These are phyloP conservation scores for Xerophyta viscosa DNA, from an alignment of 106 monocot genomes.

Conservation along the genomic window DNA sequence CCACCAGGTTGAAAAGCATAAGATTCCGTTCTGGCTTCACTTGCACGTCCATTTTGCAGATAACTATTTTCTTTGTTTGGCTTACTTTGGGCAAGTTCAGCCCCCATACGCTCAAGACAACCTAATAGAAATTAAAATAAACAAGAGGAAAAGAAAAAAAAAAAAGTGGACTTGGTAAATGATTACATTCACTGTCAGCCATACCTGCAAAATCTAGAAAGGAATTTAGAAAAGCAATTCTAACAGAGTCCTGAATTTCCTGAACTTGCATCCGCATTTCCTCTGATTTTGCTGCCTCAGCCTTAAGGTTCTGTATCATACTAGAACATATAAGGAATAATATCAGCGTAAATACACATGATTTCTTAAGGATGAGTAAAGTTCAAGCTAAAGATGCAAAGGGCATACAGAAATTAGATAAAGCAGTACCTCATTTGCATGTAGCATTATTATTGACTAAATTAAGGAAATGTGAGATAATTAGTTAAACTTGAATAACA, in stretches of 20 bases:
- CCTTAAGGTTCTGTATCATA: conserved; percentile 71
- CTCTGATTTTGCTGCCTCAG: conserved; percentile 47
- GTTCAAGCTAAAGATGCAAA: too few relatives aligned
- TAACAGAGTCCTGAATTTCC: conserved; percentile 83
- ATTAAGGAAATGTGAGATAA: too few relatives aligned
- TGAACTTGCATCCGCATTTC: conserved; percentile 54
- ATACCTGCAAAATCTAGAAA: conserved; percentile 95
- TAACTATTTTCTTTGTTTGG: conserved; percentile 42
- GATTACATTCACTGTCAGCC: background rate
- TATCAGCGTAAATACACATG: too few relatives aligned
- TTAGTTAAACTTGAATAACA: too few relatives aligned
- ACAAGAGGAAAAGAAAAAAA: background rate
- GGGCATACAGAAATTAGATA: too few relatives aligned
- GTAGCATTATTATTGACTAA: too few relatives aligned
- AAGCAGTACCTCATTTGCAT: too few relatives aligned
- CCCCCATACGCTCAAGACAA: conserved; percentile 79
- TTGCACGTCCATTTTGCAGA: conserved; percentile 42
- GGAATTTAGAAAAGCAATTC: conserved; percentile 84
- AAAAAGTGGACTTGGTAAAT: background rate
- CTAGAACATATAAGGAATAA: conserved; percentile 30
- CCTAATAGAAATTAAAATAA: conserved; percentile 30
- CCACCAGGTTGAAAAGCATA: conserved; percentile 20
- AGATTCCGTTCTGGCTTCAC: conserved; percentile 42
- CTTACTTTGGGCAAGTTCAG: conserved; percentile 46
- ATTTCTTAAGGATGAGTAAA: too few relatives aligned